These are phyloP conservation scores for Debaryomyces hansenii DNA, from an alignment of 805 yeast species.

Conservation along the genomic window DNA sequence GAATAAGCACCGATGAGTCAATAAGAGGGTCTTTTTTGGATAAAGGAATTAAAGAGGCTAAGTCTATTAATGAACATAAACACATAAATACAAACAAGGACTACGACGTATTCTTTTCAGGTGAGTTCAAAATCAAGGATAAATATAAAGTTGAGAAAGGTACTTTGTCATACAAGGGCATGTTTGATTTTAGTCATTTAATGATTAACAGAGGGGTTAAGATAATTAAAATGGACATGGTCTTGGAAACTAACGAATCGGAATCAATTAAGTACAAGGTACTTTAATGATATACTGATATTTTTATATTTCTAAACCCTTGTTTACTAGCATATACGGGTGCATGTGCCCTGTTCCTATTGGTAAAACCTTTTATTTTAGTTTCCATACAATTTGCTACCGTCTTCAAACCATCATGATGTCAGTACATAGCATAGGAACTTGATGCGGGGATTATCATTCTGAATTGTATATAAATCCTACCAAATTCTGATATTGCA, in stretches of 20 bases:
- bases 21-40: not conserved
- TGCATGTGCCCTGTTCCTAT: too few relatives aligned
- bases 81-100: conserved; percentile 9
- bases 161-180: conserved; percentile 22
- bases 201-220: conserved; percentile 33
- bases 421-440: too few relatives aligned
- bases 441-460: too few relatives aligned
- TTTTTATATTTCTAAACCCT: not conserved
- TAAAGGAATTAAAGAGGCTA: not conserved
- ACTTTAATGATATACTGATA: not conserved
- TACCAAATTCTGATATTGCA: too few relatives aligned
- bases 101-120: conserved; percentile 25
- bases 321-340: too few relatives aligned
- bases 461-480: too few relatives aligned
- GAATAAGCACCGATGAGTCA: conserved; percentile 17
- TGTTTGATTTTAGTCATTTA: conserved; percentile 30
- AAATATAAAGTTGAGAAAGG: conserved; percentile 17
- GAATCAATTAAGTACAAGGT: conserved; percentile 11
- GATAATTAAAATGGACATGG: conserved; percentile 20
- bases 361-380: too few relatives aligned
- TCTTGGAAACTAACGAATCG: conserved; percentile 3
- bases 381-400: too few relatives aligned
- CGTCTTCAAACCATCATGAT: too few relatives aligned
- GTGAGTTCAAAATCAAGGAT: conserved; percentile 22
- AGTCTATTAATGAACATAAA: not conserved